Evolutionary conservation across 2,329 filamentous ascomycete genomes (phyloP), one percentile per base, ranked within the genome.

Genomic region (Cladosporium sp.): DNA sequence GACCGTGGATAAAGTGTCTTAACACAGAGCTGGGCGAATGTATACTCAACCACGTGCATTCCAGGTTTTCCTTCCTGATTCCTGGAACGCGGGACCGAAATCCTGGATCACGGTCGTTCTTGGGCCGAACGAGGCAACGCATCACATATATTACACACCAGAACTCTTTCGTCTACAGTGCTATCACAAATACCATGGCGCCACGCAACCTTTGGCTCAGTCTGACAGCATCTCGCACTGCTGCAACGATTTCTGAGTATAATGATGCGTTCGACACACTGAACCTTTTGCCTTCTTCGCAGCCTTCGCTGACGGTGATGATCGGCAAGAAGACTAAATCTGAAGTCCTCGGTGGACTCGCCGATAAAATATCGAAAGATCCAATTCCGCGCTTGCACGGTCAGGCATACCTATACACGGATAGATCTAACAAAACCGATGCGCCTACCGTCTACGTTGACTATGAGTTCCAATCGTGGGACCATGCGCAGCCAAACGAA

Each of bases 321-420:
- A 42, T 42, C 15, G 25, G 40, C 7, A 42, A 42, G 27, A 42
- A 42, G 25, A 42, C 40, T 30, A 42, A 42, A 11, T 42, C 40
- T 15, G 40, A 42, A 13, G 5, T 42, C 9, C 25, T 42, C 13
- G n/a, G 16, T 32, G 40, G 27, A n/a, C 40, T 42, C 19, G 40
- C 27, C 40, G 40, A 42, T 16, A 30, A 15, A 32, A 12, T 6
- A 16, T 16, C 25, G 13, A 32, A 30, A 42, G 40, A 42, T 6
- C n/a, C 22, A 27, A 25, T 47, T 22, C 43, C 36, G n/a, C 33
- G 32, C 18, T 36, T 36, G 33, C 33, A 47, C 43, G 43, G 43
- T 18, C 33, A 47, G 20, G 33, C 35, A 4, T 47, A 47, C 11
- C 32, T 47, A 13, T 47, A 30, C 25, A 29, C 25, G 25, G 40